These are phyloP conservation scores for Aristolochia contorta DNA, from an alignment of 164 flowering plant genomes.

Conservation along the genomic window DNA sequence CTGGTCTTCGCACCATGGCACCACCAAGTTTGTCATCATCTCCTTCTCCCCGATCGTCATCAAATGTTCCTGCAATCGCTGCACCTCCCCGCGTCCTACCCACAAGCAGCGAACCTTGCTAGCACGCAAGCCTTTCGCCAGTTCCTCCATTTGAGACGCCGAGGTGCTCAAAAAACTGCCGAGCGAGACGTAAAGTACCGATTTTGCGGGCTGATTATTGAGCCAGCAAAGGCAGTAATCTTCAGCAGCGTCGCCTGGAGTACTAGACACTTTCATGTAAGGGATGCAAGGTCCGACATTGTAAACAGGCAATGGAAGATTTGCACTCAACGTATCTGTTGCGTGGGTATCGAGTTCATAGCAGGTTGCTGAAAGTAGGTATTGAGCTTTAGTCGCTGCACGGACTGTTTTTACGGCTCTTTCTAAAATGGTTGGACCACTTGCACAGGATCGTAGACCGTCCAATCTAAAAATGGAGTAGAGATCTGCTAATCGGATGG, in stretches of 20 bases:
- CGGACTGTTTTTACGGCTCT: constrained; percentile 8
- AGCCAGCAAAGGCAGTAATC: constrained; percentile 33
- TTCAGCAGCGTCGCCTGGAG: constrained; percentile 1
- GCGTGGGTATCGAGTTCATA: constrained; percentile 41
- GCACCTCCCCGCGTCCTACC: constrained; percentile 34
- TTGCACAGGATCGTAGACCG: background rate
- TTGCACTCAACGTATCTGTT: constrained; percentile 19
- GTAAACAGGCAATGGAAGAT: constrained; percentile 25
- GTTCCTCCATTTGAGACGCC: constrained; percentile 28
- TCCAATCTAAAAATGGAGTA: constrained; percentile 13
- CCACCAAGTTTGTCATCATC: constrained; percentile 35
- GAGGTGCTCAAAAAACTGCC: constrained; percentile 33
- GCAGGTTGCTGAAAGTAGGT: constrained; percentile 30
- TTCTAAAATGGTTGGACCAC: background rate
- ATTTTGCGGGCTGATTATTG: constrained; percentile 23
- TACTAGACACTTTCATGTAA: constrained; percentile 10
- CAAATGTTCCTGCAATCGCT: constrained; percentile 6
- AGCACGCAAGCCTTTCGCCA: constrained; percentile 17
- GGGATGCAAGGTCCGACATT: constrained; percentile 44
- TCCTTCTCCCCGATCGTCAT: constrained; percentile 14
- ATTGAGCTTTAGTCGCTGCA: constrained; percentile 24
- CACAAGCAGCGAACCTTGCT: constrained; percentile 30
- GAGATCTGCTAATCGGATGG: constrained; percentile 32
- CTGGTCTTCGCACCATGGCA: constrained; percentile 74
- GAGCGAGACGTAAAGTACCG: constrained; percentile 35